phyloP scores from a whole-genome alignment of 106 monocot species.

The Xerophyta viscosa region DNA sequence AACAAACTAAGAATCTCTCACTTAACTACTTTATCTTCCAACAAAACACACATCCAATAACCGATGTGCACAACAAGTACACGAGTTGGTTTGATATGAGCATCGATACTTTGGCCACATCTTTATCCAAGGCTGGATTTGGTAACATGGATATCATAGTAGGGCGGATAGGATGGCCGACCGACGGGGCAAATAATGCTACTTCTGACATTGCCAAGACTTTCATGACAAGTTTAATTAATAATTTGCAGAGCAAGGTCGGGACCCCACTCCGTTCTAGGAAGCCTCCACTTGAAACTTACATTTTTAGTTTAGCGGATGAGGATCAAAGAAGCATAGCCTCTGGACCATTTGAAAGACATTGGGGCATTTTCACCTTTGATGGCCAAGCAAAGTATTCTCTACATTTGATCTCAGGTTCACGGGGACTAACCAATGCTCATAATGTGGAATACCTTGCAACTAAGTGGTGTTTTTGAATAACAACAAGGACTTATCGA shows the following conservation, averaged over 20 bases:
- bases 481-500: constrained; percentile 56
- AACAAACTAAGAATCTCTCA: constrained; percentile 50
- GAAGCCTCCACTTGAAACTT: constrained; percentile 43
- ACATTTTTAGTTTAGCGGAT: constrained; percentile 76
- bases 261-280: constrained; percentile 67
- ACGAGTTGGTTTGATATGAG: constrained; percentile 49
- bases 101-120: constrained; percentile 55
- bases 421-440: constrained; percentile 41
- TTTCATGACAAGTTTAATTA: constrained; percentile 59
- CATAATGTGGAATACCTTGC: constrained; percentile 68
- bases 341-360: constrained; percentile 52
- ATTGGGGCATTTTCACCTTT: constrained; percentile 87
- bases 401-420: constrained; percentile 59
- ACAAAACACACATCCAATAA: constrained; percentile 28
- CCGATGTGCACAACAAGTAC: constrained; percentile 60
- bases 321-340: constrained; percentile 45
- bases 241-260: constrained; percentile 39
- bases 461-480: constrained; percentile 81
- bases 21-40: constrained; percentile 50
- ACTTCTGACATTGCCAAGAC: constrained; percentile 37
- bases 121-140: constrained; percentile 45
- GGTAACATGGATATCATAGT: constrained; percentile 63
- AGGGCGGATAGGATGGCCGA: constrained; percentile 88
- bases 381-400: constrained; percentile 90
- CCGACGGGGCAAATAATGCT: constrained; percentile 71